Conservation (phyloP, 2,329 filamentous ascomycete species). For the Cladophialophora exuberans region DNA sequence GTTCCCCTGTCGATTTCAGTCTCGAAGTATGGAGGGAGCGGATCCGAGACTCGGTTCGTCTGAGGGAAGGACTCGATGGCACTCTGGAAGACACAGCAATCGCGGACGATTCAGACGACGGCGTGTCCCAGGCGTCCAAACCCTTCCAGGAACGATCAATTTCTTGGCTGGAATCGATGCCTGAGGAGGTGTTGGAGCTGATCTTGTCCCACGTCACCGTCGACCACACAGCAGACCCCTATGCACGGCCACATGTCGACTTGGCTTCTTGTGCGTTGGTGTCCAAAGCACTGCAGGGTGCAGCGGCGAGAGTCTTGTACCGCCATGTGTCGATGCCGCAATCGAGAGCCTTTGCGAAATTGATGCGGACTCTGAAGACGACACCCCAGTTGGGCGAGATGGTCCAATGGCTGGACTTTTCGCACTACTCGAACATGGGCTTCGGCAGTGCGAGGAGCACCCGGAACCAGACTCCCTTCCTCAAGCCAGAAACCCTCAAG, state of each 20-base stretch:
- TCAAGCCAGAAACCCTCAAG: conserved; percentile 73
- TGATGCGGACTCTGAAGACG: conserved; percentile 68
- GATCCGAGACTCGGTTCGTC: conserved; percentile 25
- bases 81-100: conserved; percentile 24
- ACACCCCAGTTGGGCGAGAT: conserved; percentile 73
- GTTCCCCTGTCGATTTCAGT: conserved; percentile 24
- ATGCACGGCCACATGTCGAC: conserved; percentile 76
- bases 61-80: conserved; percentile 9
- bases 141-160: background rate
- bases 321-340: conserved; percentile 80
- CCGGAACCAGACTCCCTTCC: conserved; percentile 73
- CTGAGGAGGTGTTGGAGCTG: conserved; percentile 56
- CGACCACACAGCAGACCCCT: conserved; percentile 74
- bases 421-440: conserved; percentile 80
- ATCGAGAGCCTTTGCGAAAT: conserved; percentile 81
- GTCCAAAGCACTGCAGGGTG: conserved; percentile 73
- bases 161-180: conserved; percentile 30
- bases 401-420: conserved; percentile 79
- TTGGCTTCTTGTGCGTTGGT: conserved; percentile 74
- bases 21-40: conserved; percentile 32
- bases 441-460: conserved; percentile 75
- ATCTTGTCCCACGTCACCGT: conserved; percentile 76
- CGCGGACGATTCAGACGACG: conserved; percentile 26
- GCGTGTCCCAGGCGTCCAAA: conserved; percentile 1
- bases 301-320: conserved; percentile 75